Evolutionary conservation across 768 basidiomycete genomes (phyloP).

Genomic region (Peribolospora kevripleyi): DNA sequence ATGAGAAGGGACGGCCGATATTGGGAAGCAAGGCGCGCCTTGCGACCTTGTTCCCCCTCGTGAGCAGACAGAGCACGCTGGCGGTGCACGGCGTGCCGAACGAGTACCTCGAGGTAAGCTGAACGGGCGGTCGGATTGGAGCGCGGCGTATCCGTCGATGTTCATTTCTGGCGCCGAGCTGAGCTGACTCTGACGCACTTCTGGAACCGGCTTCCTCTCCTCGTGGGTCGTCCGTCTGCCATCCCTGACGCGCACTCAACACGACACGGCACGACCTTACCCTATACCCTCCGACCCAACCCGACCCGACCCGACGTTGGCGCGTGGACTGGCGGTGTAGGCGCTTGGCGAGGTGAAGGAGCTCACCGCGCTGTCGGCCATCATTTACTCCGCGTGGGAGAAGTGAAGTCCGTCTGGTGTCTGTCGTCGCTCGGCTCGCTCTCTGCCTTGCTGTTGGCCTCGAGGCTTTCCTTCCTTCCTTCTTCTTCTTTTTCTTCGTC

Average conservation of each 20-base stretch:
- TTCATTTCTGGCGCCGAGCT: not conserved
- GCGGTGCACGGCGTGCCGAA: conserved; percentile 47
- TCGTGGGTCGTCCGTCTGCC: not conserved
- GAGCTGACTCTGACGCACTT: not conserved
- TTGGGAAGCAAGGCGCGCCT: conserved; percentile 31
- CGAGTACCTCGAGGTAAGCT: conserved; percentile 54
- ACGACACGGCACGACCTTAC: too few relatives aligned
- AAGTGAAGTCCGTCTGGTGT: not conserved
- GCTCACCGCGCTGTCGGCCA: conserved; percentile 42
- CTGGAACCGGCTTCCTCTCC: not conserved
- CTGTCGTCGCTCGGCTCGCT: too few relatives aligned
- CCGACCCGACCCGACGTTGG: too few relatives aligned
- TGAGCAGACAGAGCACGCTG: conserved; percentile 51
- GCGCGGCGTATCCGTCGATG: not conserved
- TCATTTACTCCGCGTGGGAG: conserved; percentile 45
- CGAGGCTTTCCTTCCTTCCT: too few relatives aligned
- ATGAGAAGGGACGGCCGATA: conserved; percentile 8
- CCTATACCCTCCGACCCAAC: too few relatives aligned
- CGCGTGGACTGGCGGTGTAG: conserved; percentile 19
- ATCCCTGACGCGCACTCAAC: not conserved
- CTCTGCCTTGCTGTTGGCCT: too few relatives aligned
- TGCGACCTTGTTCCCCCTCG: conserved; percentile 53
- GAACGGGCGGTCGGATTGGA: not conserved
- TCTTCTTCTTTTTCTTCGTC: too few relatives aligned
- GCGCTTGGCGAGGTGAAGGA: conserved; percentile 38